Evolutionary conservation across 1,284 basidiomycete genomes (phyloP), one percentile per base, ranked within the genome.

Genomic region (Anthracocystis setariae): DNA sequence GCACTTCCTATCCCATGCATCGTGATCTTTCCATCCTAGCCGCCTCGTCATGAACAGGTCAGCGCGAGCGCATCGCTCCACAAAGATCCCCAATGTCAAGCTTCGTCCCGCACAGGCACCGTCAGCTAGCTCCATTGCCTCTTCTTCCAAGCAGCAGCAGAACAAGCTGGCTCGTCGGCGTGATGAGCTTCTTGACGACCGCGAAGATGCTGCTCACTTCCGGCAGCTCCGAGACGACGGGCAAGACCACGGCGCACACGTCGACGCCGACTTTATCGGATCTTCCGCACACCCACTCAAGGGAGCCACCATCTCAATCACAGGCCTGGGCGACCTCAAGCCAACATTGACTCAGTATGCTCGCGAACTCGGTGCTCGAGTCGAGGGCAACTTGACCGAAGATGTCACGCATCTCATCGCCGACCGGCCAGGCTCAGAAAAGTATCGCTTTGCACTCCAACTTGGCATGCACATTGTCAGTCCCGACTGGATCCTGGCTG

Each of bases 361-460:
- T 2, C 81, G 88, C 25, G 89, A 91, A 77, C 88, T 93, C 8
- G 92, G 92, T 15, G 92, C 91, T 15, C 84, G 85, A 24, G 86
- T 87, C 42, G 85, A 87, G 9, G 86, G 84, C 20, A 89, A 90
- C 55, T 88, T 93, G 54, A 92, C 91, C 0, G 90, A 91, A 79
- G 86, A 86, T 49, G 90, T 91, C 25, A 93, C 92, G 0, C 91
- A 93, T 83, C 86, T 93, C 35, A 85, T 93, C 44, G 90, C 91
- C 1, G 85, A 84, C 25, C 84, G 84, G 17, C 88, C 90, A 65
- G 90, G 90, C 7, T 89, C 90, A 23, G 86, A 89, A n/a, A 93
- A 93, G 80, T 93, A 93, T 78, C 75, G 92, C 89, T 92, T 90
- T 71, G 92, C 92, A 0, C 78, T 93, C 42, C 87, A 89, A 72